These are phyloP conservation scores for Neofusicoccum kwambonambiense DNA, from an alignment of 2,329 filamentous ascomycete species.

Conservation along the genomic window DNA sequence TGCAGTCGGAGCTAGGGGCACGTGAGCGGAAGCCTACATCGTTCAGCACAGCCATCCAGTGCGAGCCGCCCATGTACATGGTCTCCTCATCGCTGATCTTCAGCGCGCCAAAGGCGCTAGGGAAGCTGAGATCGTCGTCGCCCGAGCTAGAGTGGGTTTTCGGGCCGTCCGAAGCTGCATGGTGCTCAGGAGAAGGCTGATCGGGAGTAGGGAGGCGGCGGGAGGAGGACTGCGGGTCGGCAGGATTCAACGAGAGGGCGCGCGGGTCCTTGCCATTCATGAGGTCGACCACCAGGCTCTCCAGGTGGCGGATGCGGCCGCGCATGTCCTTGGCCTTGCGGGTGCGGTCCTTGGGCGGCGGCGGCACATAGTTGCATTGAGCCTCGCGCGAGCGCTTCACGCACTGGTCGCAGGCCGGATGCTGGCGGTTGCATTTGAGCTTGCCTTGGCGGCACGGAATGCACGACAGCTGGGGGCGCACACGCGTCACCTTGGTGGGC, in stretches of 20 bases:
- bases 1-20: background rate
- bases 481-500: constrained; percentile 16
- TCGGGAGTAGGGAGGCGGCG: constrained; percentile 16
- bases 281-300: constrained; percentile 35
- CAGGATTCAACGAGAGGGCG: background rate
- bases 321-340: constrained; percentile 33
- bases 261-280: constrained; percentile 30
- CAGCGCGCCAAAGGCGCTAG: constrained; percentile 13
- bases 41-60: constrained; percentile 39
- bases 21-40: constrained; percentile 19
- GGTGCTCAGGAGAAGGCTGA: constrained; percentile 10
- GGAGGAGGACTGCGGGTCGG: background rate
- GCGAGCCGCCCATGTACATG: constrained; percentile 26
- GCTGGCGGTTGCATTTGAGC: constrained; percentile 38
- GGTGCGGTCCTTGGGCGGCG: constrained; percentile 25
- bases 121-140: constrained; percentile 10
- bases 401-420: constrained; percentile 38
- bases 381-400: constrained; percentile 36
- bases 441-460: constrained; percentile 30
- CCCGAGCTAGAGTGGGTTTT: constrained; percentile 17
- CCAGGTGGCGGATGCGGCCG: constrained; percentile 37
- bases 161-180: constrained; percentile 5
- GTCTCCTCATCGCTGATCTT: constrained; percentile 21
- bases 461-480: constrained; percentile 28
- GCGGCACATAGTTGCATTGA: constrained; percentile 25